Base-by-base conservation (phyloP, 1,284 basidiomycete genomes). In the Moesziomyces sp. region DNA sequence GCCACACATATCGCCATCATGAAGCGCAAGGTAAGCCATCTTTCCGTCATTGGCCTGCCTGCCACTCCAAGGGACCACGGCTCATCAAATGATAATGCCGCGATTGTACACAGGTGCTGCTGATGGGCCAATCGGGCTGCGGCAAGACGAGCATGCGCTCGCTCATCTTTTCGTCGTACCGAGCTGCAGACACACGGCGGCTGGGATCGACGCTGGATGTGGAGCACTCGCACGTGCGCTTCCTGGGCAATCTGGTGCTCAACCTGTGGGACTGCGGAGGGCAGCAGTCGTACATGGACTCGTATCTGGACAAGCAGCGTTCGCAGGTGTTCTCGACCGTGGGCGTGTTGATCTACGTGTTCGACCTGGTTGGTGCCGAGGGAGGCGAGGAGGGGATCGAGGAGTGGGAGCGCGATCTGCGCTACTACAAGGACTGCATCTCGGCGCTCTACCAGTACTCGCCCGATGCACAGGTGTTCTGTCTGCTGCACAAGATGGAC, bases 221-320 rank as follows among this genome's bases (percentile, higher is more conserved):
- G 64, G 97, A 99, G 85, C 93, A 95, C 83, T 96, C 95, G 74
- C 94, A 97, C 80, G 93, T 99, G 66, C 92, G 94, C 46, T 97
- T 99, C 85, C 89, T 99, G 21, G 94, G 94, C 19, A 93, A 94
- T 84, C 90, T 97, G 90, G 93, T 79, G 88, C 95, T 85, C 72
- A 96, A 97, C 83, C 88, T 99, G 14, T 98, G 96, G 95, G 97
- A 99, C 85, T 98, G 96, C 77, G 96, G 96, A 49, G 96, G 96
- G 5, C 97, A 99, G 86, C 94, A 97, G 80, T 90, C 93, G 16
- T 99, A 97, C 87, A 94, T 98, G 90, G 94, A 97, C 85, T 92
- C 91, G 49, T 99, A 97, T 85, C 90, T 98, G 69, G 90, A 91
- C 42, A 90, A 91, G 0, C 93, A 97, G 83, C 91, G 92, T 69